A percentile compares a stretch with the other conserved stretches of the same genome.
phyloP scores from a whole-genome alignment of 2,329 filamentous ascomycete species.

The Ceratocystis lukuohia region DNA sequence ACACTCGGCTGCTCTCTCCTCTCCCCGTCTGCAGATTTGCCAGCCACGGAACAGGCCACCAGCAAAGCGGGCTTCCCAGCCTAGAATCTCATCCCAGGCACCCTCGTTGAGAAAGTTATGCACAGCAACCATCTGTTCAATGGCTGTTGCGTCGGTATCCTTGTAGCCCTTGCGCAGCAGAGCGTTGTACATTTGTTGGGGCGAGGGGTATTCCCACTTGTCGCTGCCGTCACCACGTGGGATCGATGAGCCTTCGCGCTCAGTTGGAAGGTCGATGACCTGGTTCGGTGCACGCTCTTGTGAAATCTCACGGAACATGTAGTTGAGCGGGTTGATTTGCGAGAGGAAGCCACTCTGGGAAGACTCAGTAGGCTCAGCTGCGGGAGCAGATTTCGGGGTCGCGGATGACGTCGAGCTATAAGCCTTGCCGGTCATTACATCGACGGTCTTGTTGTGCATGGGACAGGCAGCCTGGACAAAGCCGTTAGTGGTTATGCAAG shows the following conservation, averaged over 20 bases:
- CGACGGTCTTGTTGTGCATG: conserved; percentile 42
- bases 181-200: conserved; percentile 99
- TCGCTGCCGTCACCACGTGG: conserved; percentile 66
- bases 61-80: conserved; percentile 80
- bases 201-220: conserved; percentile 96
- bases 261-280: conserved; percentile 57
- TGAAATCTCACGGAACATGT: conserved; percentile 82
- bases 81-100: conserved; percentile 87
- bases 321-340: conserved; percentile 63
- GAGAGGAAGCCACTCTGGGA: conserved; percentile 34
- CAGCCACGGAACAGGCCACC: conserved; percentile 59
- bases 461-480: conserved; percentile 37
- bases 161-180: conserved; percentile 91
- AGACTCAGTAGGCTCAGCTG: conserved; percentile 31
- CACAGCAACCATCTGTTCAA: conserved; percentile 92
- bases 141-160: conserved; percentile 82
- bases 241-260: conserved; percentile 76
- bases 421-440: conserved; percentile 30
- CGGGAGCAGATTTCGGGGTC: conserved; percentile 32
- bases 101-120: conserved; percentile 98
- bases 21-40: conserved; percentile 60
- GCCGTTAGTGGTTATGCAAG: neutral
- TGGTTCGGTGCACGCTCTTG: conserved; percentile 67
- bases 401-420: conserved; percentile 22
- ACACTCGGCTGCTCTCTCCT: conserved; percentile 39